Base-by-base conservation (phyloP, 2,329 filamentous ascomycete genomes). In the Lasiodiplodia citricola region DNA sequence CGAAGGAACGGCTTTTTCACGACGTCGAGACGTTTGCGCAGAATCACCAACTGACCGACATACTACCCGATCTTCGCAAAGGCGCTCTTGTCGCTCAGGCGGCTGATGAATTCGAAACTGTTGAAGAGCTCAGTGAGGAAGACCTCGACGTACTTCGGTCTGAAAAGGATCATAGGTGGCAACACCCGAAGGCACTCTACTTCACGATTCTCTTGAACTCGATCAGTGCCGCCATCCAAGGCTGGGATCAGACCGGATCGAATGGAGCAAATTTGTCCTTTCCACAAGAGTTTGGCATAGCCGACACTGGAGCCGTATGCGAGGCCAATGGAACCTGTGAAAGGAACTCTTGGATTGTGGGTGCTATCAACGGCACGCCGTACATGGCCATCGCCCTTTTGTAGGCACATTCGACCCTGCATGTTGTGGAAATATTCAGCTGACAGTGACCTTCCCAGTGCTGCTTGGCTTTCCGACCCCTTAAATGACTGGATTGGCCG, bases 1-100 rank as follows among this genome's bases (percentile, higher is more conserved):
- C 87, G 4, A 82, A 76, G 70, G 82, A 79, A 56, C 76, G 80
- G 71, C 83, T 90, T 7, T 78, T 89, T 66, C 74, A 76, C 38
- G 82, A 88, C 63, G 89, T 89, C 28, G 84, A 88, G 66, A 81
- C 82, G 16, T 92, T 91, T 74, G 90, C 89, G 41, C 80, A 82
- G 16, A 79, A 84, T 51, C 87, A 91, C 72, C 84, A 84, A 28
- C 83, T 94, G 28, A 78, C 81, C 1, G 86, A 90, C 64, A 84
- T 91, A 71, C 80, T 88, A 2, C 79, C 82, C 3, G 75, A 90
- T 16, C 83, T 94, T 62, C 83, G 87, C 60, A 90, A 90, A 74
- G 92, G 91, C 37, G 92, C 92, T 4, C 83, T 95, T 16, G 86
- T 94, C 23, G 92, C 92, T 2, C 90, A 92, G 76, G 88, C 90